Conservation (phyloP, 2,329 filamentous ascomycete genomes). For the Ceratocystiopsis sp. region DNA sequence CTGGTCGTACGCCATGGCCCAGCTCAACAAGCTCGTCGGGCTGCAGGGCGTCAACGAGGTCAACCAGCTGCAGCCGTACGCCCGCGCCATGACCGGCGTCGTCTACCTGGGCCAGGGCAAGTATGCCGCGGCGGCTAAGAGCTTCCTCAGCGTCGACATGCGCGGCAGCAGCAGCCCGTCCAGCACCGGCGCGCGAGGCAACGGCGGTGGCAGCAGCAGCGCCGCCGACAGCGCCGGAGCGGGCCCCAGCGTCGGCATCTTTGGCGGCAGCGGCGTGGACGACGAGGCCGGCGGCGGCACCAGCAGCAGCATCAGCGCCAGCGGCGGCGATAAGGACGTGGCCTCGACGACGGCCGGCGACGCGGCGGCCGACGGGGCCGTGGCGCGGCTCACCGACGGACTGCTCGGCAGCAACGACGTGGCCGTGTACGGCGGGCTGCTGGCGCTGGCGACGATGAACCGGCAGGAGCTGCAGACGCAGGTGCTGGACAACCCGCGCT, state of each 20-base stretch:
- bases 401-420: constrained; percentile 74
- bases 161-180: constrained; percentile 8
- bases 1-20: constrained; percentile 50
- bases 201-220: background rate
- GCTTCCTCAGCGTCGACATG: constrained; percentile 50
- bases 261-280: too few species aligned
- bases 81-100: constrained; percentile 34
- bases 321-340: background rate
- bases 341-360: constrained; percentile 5
- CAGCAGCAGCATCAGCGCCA: too few species aligned
- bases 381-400: constrained; percentile 41
- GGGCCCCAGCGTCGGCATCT: too few species aligned
- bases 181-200: too few species aligned
- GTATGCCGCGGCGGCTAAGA: constrained; percentile 46
- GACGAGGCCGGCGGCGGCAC: too few species aligned
- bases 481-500: constrained; percentile 65
- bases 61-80: constrained; percentile 30
- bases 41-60: constrained; percentile 28
- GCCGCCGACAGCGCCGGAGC: too few species aligned
- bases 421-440: constrained; percentile 78
- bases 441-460: constrained; percentile 79
- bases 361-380: constrained; percentile 13
- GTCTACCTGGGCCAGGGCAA: constrained; percentile 28
- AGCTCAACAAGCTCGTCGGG: constrained; percentile 45
- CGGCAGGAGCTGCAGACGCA: constrained; percentile 54